phyloP scores from a whole-genome alignment of 2,329 filamentous ascomycete species.

The Aspergillus quadricinctus region DNA sequence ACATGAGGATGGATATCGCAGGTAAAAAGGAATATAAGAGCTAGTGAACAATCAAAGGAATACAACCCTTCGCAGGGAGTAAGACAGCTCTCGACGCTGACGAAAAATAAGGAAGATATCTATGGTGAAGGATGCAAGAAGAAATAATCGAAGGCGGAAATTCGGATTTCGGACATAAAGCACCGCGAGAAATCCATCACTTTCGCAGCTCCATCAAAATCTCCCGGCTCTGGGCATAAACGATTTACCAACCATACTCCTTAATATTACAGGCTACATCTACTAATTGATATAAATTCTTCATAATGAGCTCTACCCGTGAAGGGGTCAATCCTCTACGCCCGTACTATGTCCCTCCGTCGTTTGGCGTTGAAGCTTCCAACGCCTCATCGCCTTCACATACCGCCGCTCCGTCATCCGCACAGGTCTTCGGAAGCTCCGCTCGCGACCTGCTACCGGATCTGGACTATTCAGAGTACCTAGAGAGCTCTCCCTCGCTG shows the following conservation, averaged over 20 bases:
- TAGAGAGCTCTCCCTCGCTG: conserved; percentile 71
- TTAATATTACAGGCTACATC: not conserved
- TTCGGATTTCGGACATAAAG: conserved; percentile 21
- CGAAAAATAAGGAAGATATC: not conserved
- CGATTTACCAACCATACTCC: not conserved
- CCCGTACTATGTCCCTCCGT: conserved; percentile 61
- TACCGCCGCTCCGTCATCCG: conserved; percentile 36
- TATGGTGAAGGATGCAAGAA: not conserved
- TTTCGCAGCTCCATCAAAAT: not conserved
- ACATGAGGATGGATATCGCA: conserved; percentile 19
- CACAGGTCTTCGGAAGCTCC: conserved; percentile 53
- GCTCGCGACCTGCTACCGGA: conserved; percentile 85
- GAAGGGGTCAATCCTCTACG: conserved; percentile 56
- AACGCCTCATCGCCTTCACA: conserved; percentile 32
- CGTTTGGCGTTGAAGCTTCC: conserved; percentile 55
- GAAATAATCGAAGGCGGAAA: conserved; percentile 15
- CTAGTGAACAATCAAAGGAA: conserved; percentile 2
- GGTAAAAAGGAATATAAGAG: not conserved
- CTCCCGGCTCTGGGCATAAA: not conserved
- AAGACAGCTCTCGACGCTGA: not conserved
- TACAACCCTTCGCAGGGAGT: not conserved
- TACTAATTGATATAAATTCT: conserved; percentile 8
- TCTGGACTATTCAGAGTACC: conserved; percentile 85
- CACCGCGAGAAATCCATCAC: not conserved
- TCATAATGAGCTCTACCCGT: conserved; percentile 43